Evolutionary conservation across 257 asterid species (phyloP).

Genomic region (Solanum chilense): DNA sequence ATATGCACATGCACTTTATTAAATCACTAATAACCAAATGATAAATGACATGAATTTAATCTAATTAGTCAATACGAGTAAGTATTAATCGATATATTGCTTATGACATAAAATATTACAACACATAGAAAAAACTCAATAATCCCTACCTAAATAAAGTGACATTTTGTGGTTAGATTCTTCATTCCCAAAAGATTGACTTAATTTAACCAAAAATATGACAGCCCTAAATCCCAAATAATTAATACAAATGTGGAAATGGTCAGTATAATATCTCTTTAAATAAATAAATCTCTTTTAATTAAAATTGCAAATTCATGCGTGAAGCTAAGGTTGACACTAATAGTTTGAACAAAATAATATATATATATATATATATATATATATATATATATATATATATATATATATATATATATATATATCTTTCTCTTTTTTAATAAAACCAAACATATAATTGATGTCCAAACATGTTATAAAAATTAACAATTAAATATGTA

Average conservation of each 20-base stretch:
- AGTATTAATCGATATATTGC: not conserved
- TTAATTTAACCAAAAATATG: not conserved
- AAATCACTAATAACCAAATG: not conserved
- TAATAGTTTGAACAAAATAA: not conserved
- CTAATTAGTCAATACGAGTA: not conserved
- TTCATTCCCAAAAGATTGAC: not conserved
- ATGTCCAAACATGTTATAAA: not conserved
- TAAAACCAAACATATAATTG: not conserved
- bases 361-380: too few relatives aligned
- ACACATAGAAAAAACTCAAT: not conserved
- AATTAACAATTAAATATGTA: not conserved
- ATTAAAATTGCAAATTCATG: not conserved
- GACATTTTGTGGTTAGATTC: not conserved
- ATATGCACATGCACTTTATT: not conserved
- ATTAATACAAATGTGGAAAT: not conserved
- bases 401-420: too few relatives aligned
- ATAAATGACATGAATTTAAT: not conserved
- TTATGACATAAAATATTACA: not conserved
- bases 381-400: too few relatives aligned
- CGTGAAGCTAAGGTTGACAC: constrained; percentile 6
- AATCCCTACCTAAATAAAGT: not conserved
- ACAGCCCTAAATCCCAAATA: not conserved
- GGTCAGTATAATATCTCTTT: not conserved
- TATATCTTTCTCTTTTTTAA: not conserved
- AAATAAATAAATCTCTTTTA: not conserved